Evolutionary conservation across 805 yeast species (phyloP).

Genomic region (Saccharomycopsis oosterbeekiorum): DNA sequence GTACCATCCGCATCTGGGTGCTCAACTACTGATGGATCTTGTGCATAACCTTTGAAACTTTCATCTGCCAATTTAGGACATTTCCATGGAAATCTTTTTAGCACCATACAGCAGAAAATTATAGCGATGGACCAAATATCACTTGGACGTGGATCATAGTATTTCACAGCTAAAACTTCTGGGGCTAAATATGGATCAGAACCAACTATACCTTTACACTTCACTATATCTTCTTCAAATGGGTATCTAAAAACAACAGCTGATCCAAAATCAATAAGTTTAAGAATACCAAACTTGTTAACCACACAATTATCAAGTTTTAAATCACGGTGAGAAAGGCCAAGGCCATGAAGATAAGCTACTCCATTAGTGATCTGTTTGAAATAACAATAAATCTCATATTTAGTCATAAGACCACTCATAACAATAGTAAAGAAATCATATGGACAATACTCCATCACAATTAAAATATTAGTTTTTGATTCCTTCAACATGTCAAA

Average conservation of each 20-base stretch:
- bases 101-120: constrained; percentile 78
- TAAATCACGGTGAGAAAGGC: constrained; percentile 75
- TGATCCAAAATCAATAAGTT: constrained; percentile 74
- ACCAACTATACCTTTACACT: constrained; percentile 73
- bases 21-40: constrained; percentile 44
- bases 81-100: constrained; percentile 83
- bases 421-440: constrained; percentile 82
- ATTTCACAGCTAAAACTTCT: constrained; percentile 48
- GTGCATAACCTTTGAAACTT: constrained; percentile 54
- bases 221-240: constrained; percentile 47
- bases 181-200: constrained; percentile 85
- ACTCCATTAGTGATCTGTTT: constrained; percentile 70
- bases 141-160: constrained; percentile 68
- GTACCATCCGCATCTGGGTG: constrained; percentile 56
- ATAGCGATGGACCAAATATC: constrained; percentile 83
- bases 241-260: constrained; percentile 80
- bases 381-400: constrained; percentile 73
- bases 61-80: constrained; percentile 65
- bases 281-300: constrained; percentile 62
- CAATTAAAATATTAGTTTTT: constrained; percentile 64
- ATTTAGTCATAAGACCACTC: constrained; percentile 76
- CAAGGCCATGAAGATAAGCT: constrained; percentile 62
- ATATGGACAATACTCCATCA: constrained; percentile 79
- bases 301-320: constrained; percentile 79
- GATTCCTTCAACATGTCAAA: constrained; percentile 60